Evolutionary conservation across 2,329 filamentous ascomycete genomes (phyloP).

Genomic region (Pseudohalonectria lignicola): DNA sequence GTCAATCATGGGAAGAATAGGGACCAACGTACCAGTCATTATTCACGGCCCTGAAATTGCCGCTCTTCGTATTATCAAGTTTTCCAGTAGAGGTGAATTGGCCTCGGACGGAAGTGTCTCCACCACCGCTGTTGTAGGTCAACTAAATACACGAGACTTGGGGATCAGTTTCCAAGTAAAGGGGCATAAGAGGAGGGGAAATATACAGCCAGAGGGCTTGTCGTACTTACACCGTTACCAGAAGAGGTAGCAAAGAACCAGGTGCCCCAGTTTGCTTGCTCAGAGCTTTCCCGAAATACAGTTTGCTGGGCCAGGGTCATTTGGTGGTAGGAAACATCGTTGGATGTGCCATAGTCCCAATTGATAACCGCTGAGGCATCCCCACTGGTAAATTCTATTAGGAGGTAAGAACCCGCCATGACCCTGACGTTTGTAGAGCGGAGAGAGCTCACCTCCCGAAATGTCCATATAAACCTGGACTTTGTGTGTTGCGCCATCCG

Average conservation of each 20-base stretch:
- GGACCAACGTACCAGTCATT: slow-evolving; percentile 46
- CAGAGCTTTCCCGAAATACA: slow-evolving; percentile 54
- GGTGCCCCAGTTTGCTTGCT: slow-evolving; percentile 73
- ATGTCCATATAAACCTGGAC: slow-evolving; percentile 66
- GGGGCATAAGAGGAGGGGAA: no score
- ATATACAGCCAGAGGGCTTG: no score
- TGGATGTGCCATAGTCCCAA: slow-evolving; percentile 46
- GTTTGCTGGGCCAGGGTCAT: slow-evolving; percentile 50
- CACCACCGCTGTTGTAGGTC: slow-evolving; percentile 61
- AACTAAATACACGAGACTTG: no score
- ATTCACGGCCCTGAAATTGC: slow-evolving; percentile 53
- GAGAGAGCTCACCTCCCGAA: slow-evolving; percentile 50
- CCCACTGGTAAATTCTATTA: slow-evolving; percentile 59
- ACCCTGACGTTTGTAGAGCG: slow-evolving; percentile 5
- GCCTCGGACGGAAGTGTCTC: no score
- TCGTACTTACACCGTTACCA: slow-evolving; percentile 27
- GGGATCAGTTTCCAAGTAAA: no score
- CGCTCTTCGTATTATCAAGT: slow-evolving; percentile 54
- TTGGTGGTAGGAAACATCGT: slow-evolving; percentile 51
- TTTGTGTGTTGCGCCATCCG: slow-evolving; percentile 50
- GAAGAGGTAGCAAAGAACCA: slow-evolving; percentile 64
- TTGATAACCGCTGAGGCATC: slow-evolving; percentile 42
- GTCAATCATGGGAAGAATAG: slow-evolving; percentile 4
- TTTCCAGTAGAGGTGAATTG: slow-evolving; percentile 55
- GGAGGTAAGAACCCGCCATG: not conserved